phyloP scores from a whole-genome alignment of 306 rosid genomes.

The Malus domestica region DNA sequence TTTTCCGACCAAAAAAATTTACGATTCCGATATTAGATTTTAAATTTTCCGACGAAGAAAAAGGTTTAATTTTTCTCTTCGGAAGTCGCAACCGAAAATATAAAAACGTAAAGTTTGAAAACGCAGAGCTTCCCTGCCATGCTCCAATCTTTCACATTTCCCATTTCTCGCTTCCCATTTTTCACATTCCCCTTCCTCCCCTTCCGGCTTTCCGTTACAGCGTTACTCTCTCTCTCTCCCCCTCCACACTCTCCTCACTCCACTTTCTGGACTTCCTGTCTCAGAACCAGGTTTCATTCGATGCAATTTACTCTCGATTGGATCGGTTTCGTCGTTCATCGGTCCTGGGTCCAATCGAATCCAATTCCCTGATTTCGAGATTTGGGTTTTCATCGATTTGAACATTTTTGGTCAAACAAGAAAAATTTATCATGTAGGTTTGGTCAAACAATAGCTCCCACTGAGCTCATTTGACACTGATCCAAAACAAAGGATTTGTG shows the following conservation, averaged over 20 bases:
- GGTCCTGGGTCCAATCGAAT: background rate
- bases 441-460: background rate
- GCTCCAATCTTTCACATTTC: background rate
- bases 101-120: too few species aligned
- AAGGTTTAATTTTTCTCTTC: too few species aligned
- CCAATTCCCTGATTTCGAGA: background rate
- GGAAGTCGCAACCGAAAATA: too few species aligned
- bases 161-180: conserved; percentile 18
- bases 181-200: background rate
- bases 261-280: background rate
- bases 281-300: background rate
- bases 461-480: background rate
- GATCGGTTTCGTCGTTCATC: background rate
- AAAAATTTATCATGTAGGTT: background rate
- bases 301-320: background rate
- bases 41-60: too few species aligned
- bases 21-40: too few species aligned
- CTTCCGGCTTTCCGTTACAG: background rate
- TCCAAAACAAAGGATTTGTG: background rate
- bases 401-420: background rate
- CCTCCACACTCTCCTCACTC: background rate
- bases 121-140: too few species aligned
- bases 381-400: conserved; percentile 2
- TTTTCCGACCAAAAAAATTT: too few species aligned
- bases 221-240: background rate